phyloP scores from a whole-genome alignment of 495 filamentous ascomycete genomes.

The Penicillium atrosanguineum region DNA sequence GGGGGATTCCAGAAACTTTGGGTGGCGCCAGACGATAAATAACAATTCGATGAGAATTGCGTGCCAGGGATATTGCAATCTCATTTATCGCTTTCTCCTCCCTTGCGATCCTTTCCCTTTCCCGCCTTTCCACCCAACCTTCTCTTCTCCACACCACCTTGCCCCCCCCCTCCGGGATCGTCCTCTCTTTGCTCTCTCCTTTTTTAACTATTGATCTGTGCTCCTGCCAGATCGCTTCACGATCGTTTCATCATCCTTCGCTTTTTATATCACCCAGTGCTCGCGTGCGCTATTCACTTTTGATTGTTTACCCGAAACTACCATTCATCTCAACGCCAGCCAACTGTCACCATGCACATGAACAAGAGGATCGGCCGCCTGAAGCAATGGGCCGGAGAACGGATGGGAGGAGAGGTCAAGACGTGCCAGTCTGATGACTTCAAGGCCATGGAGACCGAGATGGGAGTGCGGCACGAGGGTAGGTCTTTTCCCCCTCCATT shows the following conservation, averaged over 20 bases:
- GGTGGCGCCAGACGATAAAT: slow-evolving; percentile 9
- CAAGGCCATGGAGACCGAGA: slow-evolving; percentile 88
- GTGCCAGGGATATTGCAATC: slow-evolving; percentile 7
- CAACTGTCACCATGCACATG: slow-evolving; percentile 68
- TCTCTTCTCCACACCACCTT: neutral
- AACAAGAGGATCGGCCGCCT: slow-evolving; percentile 95
- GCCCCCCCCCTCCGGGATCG: slow-evolving; percentile 2
- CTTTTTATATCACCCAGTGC: neutral
- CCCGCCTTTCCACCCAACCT: slow-evolving; percentile 18
- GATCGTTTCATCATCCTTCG: slow-evolving; percentile 5
- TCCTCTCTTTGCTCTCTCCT: neutral
- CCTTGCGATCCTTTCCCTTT: slow-evolving; percentile 8
- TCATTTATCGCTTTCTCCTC: slow-evolving; percentile 12
- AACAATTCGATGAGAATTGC: slow-evolving; percentile 8
- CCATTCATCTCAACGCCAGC: neutral
- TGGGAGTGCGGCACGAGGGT: slow-evolving; percentile 91
- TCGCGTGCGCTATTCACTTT: slow-evolving; percentile 4
- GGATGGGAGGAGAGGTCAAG: slow-evolving; percentile 92
- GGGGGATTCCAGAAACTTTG: slow-evolving; percentile 20
- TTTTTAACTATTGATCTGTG: neutral
- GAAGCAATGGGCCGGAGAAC: slow-evolving; percentile 98
- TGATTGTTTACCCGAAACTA: neutral
- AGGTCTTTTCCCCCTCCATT: slow-evolving; percentile 4
- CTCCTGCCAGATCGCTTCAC: neutral
- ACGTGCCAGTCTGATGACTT: slow-evolving; percentile 90